Evolutionary conservation across 2,329 filamentous ascomycete genomes (phyloP).

Genomic region (Tolypocladium sp.): DNA sequence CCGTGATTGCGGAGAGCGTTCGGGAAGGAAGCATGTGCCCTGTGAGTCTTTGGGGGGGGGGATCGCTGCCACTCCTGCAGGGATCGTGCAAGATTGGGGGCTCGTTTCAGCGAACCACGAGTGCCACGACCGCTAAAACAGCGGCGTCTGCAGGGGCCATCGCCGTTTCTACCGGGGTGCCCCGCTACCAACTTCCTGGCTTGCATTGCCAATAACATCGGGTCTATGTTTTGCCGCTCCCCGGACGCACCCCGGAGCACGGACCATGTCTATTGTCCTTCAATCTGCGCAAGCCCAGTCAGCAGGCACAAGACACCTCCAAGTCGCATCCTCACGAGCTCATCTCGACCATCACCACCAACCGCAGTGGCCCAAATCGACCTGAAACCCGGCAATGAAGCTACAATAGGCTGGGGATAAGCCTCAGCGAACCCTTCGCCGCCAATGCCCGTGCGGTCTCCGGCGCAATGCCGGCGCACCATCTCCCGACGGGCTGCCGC

Average conservation of each 20-base stretch:
- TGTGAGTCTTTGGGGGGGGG: neutral
- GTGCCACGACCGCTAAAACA: neutral
- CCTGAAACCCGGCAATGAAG: neutral
- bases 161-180: neutral
- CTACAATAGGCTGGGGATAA: neutral
- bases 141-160: neutral
- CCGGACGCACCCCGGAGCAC: neutral
- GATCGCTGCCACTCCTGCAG: neutral
- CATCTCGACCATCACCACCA: neutral
- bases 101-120: neutral
- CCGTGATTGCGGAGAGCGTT: neutral
- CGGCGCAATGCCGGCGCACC: slow-evolving; percentile 15
- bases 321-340: neutral
- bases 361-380: neutral
- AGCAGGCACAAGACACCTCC: neutral
- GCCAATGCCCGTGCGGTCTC: slow-evolving; percentile 21
- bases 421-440: neutral
- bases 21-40: neutral
- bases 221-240: neutral
- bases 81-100: neutral
- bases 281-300: neutral
- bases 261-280: neutral
- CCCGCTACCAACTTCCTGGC: neutral
- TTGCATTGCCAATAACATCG: neutral
- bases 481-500: slow-evolving; percentile 8